Evolutionary conservation across 2,329 filamentous ascomycete species (phyloP).

Genomic region (Seiridium unicorne): DNA sequence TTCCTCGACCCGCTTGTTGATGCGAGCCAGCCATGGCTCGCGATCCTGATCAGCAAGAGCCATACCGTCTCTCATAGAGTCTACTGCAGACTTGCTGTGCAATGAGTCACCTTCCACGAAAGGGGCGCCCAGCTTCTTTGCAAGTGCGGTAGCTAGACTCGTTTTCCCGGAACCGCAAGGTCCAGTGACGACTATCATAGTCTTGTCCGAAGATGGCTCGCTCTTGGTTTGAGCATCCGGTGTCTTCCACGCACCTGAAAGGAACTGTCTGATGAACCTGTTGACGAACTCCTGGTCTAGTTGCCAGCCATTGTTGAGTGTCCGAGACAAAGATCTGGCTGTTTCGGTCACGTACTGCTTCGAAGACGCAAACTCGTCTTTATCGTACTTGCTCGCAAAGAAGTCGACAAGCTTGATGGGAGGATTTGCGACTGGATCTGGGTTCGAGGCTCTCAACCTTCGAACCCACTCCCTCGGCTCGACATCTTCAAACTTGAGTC

Average conservation of each 20-base stretch:
- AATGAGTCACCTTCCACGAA: slow-evolving; percentile 40
- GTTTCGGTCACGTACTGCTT: slow-evolving; percentile 39
- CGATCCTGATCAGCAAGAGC: slow-evolving; percentile 32
- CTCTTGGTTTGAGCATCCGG: slow-evolving; percentile 16
- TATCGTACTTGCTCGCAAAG: slow-evolving; percentile 46
- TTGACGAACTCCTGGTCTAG: slow-evolving; percentile 29
- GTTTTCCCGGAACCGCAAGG: slow-evolving; percentile 41
- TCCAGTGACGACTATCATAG: slow-evolving; percentile 33
- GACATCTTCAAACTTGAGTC: slow-evolving; percentile 44
- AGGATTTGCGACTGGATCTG: slow-evolving; percentile 45
- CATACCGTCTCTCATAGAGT: slow-evolving; percentile 25
- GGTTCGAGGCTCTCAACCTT: slow-evolving; percentile 39
- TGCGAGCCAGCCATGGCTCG: slow-evolving; percentile 26
- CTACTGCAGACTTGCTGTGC: slow-evolving; percentile 17
- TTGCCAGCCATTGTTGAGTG: slow-evolving; percentile 34
- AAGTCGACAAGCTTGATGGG: slow-evolving; percentile 53
- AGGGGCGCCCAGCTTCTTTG: slow-evolving; percentile 23
- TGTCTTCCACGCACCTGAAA: slow-evolving; percentile 36
- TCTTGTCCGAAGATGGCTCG: slow-evolving; percentile 27
- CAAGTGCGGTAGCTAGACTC: slow-evolving; percentile 31
- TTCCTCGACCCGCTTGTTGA: slow-evolving; percentile 21
- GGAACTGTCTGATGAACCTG: slow-evolving; percentile 36
- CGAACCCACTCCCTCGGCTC: slow-evolving; percentile 41
- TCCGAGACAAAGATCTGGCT: slow-evolving; percentile 40
- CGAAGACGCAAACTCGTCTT: slow-evolving; percentile 41